These are phyloP conservation scores for Russula earlei DNA, from an alignment of 768 basidiomycete species.

Conservation along the genomic window DNA sequence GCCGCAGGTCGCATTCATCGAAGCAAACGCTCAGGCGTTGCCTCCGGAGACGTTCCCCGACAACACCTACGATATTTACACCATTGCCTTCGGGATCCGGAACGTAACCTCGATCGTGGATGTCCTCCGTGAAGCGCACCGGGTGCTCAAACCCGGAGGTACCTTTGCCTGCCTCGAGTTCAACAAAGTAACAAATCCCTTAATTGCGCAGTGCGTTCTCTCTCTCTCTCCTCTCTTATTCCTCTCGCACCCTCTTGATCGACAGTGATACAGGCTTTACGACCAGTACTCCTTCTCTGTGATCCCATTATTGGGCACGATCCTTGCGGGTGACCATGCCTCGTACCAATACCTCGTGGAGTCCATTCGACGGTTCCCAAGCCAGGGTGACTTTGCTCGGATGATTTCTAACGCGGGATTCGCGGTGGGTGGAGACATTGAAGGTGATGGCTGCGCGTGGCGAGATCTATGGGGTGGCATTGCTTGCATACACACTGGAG, in stretches of 20 bases:
- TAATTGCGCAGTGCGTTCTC: conserved; percentile 70
- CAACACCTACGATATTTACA: conserved; percentile 90
- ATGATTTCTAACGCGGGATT: conserved; percentile 89
- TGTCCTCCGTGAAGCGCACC: conserved; percentile 80
- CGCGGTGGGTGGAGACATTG: conserved; percentile 44
- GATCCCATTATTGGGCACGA: conserved; percentile 92
- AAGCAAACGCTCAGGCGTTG: conserved; percentile 86
- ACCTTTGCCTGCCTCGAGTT: conserved; percentile 95
- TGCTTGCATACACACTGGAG: conserved; percentile 75
- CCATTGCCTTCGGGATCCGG: conserved; percentile 96
- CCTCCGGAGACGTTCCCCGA: conserved; percentile 57
- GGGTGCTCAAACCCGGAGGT: conserved; percentile 94
- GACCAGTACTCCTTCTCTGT: conserved; percentile 94
- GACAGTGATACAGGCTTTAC: conserved; percentile 53
- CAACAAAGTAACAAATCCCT: conserved; percentile 81
- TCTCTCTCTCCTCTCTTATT: background rate
- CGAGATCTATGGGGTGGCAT: conserved; percentile 81
- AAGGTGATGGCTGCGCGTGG: conserved; percentile 79
- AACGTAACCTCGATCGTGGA: conserved; percentile 91
- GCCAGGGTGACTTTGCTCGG: conserved; percentile 75
- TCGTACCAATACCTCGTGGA: conserved; percentile 98
- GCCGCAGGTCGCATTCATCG: conserved; percentile 85
- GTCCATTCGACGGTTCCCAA: conserved; percentile 89
- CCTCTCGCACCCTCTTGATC: background rate
- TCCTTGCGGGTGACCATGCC: conserved; percentile 87